Evolutionary conservation across 148 eudicot genomes (phyloP), one percentile per base, ranked within the genome.

Genomic region (Camellia sinensis): DNA sequence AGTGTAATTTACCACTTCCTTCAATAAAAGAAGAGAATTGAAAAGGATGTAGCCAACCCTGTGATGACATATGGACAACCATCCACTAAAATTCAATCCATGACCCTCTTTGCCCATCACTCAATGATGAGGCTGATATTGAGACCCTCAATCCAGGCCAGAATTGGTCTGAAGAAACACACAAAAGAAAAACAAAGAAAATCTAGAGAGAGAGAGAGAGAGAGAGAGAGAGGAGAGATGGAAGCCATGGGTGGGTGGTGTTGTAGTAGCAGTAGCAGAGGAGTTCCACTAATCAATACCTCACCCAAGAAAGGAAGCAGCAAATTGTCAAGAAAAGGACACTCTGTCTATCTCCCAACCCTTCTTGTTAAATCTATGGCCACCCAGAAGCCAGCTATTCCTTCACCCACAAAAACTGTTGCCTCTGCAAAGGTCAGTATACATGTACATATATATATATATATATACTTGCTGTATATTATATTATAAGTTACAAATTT

Each of bases 291-390:
- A 18, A 60, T 79, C 18, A 65, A 14, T 41, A 69, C 81, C 44
- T 57, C 81, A 17, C 29, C 67, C 7, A 40, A 78, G 78, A 17
- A 41, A 59, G 78, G 78, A 8, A 52, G 14, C 37, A 17, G 37
- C 72, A 66, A 10, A 77, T 21, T 68, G 6, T 6, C 14, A 41
- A 78, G 71, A 40, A 53, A n/a, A 9, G 13, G 37, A 2, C 71
- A n/a, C 40, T 67, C 65, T 41, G 10, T 11, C 19, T 9, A 56
- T 10, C 21, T n/a, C 53, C 43, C 87, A 52, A 37, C 85, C 29
- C 80, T 84, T 70, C 76, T 84, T 9, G 76, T 88, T 22, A 81
- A 70, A 82, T 88, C 91, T 74, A 88, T 88, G 91, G 89, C 91
- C 41, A 70, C 86, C 59, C 86, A 82, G 79, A 88, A 86, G 80